Percentiles rank a stretch among this genome's conserved stretches.
Conservation (phyloP, 495 filamentous ascomycete genomes). For the Pyronema omphalodes region DNA sequence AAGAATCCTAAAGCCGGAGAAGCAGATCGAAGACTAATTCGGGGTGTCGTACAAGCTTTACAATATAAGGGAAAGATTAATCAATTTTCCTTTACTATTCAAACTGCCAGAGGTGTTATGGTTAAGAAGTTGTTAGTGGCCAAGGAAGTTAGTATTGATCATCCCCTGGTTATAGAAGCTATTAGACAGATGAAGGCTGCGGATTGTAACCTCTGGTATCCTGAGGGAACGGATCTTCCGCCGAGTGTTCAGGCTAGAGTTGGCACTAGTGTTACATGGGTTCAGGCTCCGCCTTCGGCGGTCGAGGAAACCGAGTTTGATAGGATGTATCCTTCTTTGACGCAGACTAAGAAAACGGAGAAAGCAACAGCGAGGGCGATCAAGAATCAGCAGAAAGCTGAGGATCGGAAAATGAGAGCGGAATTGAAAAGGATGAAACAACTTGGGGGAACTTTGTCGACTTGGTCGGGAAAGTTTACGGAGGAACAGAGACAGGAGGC, state of each 20-base stretch:
- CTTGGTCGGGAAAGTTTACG: conserved; percentile 14
- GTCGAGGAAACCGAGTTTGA: conserved; percentile 23
- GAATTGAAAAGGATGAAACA: not conserved
- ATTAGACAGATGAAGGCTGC: conserved; percentile 34
- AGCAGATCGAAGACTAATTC: conserved; percentile 21
- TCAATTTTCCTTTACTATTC: conserved; percentile 45
- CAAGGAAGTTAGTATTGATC: conserved; percentile 31
- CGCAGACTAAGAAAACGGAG: conserved; percentile 18
- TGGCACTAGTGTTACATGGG: conserved; percentile 13
- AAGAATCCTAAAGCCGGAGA: conserved; percentile 23
- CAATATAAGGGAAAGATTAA: conserved; percentile 39
- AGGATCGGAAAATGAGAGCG: not conserved
- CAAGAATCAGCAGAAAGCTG: conserved; percentile 13
- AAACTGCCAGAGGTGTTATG: conserved; percentile 33
- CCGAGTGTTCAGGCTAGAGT: conserved; percentile 17
- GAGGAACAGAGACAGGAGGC: conserved; percentile 24
- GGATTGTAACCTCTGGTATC: conserved; percentile 28
- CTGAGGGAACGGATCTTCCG: conserved; percentile 24
- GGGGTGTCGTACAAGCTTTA: conserved; percentile 39
- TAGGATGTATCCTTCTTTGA: conserved; percentile 20
- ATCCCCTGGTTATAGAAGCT: conserved; percentile 34
- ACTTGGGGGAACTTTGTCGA: not conserved
- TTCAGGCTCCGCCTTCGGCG: conserved; percentile 17
- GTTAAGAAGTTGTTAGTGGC: conserved; percentile 37
- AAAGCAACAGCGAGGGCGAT: conserved; percentile 16